Evolutionary conservation across 768 basidiomycete species (phyloP), one percentile per base, ranked within the genome.

Genomic region (Cubamyces lactineus): DNA sequence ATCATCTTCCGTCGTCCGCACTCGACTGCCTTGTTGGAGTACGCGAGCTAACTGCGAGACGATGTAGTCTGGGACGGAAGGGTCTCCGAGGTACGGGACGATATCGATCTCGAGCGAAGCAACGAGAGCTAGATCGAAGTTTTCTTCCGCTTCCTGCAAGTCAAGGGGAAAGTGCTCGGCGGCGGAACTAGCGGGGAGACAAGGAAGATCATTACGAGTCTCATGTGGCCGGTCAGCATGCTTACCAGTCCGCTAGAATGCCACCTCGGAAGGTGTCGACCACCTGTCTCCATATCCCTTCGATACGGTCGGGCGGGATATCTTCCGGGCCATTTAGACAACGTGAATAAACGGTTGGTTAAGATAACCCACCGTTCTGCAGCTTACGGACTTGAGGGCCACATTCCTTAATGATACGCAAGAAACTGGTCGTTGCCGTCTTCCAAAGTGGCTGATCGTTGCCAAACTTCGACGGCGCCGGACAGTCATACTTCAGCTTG

Each of bases 401-500:
- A 65, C 85, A 86, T 61, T 89, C 88, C 59, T 85, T 89, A 46
- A 92, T 87, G 34, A 92, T 81, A 15, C 79, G 79, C 69, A 95
- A 77, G 74, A 93, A 93, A 68, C 81, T 86, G 15, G 80, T 83
- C 2, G 91, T 94, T n/a, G 94, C 96, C 0, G 94, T 95, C 76
- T 95, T 96, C 96, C 96, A 98, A 2, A 99, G 76, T 0, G 96
- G 94, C 21, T 74, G 76, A 69, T 96, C 96, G 56, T 92, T 88
- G 2, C 92, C 94, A 70, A 86, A 93, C 70, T 89, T 94, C 42
- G 90, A 94, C 0, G 96, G 84, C 0, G 91, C 77, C 0, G 96
- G 96, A 72, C 96, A 97, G 39, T 96, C 94, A 65, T 98, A 96
- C 75, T 96, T 96, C 65, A 98, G 78, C 70, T 95, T 94, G 72